Conservation (phyloP, 371 early-diverging fungal species). For the Nematocida ausubeli region DNA sequence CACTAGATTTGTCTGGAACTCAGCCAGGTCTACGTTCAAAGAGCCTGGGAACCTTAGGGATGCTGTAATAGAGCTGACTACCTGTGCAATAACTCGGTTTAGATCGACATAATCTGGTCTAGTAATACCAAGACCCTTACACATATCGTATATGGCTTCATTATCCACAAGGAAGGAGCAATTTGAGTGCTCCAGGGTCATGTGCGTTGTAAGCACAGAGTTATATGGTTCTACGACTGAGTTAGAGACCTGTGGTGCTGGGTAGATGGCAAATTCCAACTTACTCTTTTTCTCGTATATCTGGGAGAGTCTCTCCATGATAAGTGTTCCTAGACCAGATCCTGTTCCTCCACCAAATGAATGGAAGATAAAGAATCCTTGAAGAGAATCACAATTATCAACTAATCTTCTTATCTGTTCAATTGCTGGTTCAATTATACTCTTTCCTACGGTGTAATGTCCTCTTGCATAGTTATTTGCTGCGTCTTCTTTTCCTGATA, state of each 20-base stretch:
- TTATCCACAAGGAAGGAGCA: slow-evolving; percentile 98
- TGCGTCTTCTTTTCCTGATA: slow-evolving; percentile 95
- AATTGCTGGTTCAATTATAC: slow-evolving; percentile 84
- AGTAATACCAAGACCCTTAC: slow-evolving; percentile 92
- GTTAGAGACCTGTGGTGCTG: slow-evolving; percentile 92
- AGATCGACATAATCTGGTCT: slow-evolving; percentile 92
- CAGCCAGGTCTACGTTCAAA: slow-evolving; percentile 86
- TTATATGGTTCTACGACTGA: slow-evolving; percentile 88
- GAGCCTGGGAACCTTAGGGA: slow-evolving; percentile 88
- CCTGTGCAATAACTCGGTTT: slow-evolving; percentile 96
- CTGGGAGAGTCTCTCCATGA: slow-evolving; percentile 86
- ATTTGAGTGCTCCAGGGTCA: slow-evolving; percentile 92
- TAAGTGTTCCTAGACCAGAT: slow-evolving; percentile 92
- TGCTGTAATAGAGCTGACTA: slow-evolving; percentile 96
- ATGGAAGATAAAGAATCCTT: slow-evolving; percentile 71
- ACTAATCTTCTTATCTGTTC: slow-evolving; percentile 91
- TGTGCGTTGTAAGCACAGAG: slow-evolving; percentile 88
- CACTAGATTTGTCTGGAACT: slow-evolving; percentile 92
- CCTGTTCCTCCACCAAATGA: slow-evolving; percentile 97
- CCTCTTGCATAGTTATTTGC: slow-evolving; percentile 99
- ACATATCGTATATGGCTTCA: slow-evolving; percentile 88
- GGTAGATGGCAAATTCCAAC: slow-evolving; percentile 95
- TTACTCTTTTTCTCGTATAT: slow-evolving; percentile 97
- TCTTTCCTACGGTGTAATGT: slow-evolving; percentile 97
- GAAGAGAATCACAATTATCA: slow-evolving; percentile 82